Percentiles rank a stretch among this genome's conserved stretches.
phyloP scores from a whole-genome alignment of 2,329 filamentous ascomycete genomes.

The Cytospora chrysosperma region DNA sequence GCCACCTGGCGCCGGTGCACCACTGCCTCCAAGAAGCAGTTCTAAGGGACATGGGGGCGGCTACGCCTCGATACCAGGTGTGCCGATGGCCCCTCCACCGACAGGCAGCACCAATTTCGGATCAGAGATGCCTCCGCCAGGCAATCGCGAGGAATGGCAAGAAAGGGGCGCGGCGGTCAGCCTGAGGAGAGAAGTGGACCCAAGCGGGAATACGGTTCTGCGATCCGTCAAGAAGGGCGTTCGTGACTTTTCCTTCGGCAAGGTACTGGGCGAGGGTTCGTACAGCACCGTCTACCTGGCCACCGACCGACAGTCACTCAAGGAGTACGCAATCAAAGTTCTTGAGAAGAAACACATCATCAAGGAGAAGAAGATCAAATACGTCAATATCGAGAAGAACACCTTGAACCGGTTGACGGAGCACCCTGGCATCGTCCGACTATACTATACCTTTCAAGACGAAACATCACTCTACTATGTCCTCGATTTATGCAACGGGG shows the following conservation, averaged over 20 bases:
- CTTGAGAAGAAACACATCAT: constrained; percentile 98
- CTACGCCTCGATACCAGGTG: constrained; percentile 45
- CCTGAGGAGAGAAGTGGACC: constrained; percentile 78
- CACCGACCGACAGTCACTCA: constrained; percentile 88
- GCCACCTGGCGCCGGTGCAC: constrained; percentile 46
- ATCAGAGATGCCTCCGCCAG: constrained; percentile 43
- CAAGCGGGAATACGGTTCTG: constrained; percentile 76
- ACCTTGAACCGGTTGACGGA: constrained; percentile 94
- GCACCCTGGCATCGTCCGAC: constrained; percentile 90
- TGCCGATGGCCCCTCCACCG: constrained; percentile 40
- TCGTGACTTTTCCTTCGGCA: constrained; percentile 91
- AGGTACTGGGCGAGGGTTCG: constrained; percentile 89
- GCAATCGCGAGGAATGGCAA: constrained; percentile 89
- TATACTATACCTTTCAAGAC: constrained; percentile 99
- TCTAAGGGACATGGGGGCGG: constrained; percentile 69
- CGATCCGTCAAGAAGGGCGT: constrained; percentile 94
- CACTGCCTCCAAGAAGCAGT: constrained; percentile 71
- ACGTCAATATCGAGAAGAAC: constrained; percentile 99
- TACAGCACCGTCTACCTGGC: constrained; percentile 95
- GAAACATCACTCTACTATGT: constrained; percentile 96
- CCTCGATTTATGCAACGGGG: constrained; percentile 86
- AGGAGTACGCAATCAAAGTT: constrained; percentile 97
- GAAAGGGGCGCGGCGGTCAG: constrained; percentile 88
- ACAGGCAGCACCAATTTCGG: constrained; percentile 31
- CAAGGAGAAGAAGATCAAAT: constrained; percentile 99